Evolutionary conservation across 2,329 filamentous ascomycete species (phyloP).

Genomic region (Arthrocladium fulminans): DNA sequence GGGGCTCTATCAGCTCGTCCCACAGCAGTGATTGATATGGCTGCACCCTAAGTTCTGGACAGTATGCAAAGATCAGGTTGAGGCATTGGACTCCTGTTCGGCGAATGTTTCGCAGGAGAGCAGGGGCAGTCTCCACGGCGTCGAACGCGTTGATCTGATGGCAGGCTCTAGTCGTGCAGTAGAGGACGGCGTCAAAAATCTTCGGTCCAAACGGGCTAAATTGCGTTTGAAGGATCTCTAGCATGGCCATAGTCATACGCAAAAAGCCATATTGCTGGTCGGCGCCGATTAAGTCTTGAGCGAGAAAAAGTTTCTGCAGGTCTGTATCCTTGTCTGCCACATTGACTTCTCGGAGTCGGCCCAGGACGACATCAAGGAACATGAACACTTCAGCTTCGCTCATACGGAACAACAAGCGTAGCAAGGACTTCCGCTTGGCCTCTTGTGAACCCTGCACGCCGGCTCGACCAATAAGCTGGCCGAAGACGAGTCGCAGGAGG

Average conservation of each 20-base stretch:
- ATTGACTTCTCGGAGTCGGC: conserved; percentile 54
- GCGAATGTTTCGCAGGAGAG: conserved; percentile 41
- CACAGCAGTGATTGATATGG: conserved; percentile 63
- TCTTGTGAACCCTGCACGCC: conserved; percentile 71
- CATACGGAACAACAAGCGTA: conserved; percentile 73
- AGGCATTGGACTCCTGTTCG: conserved; percentile 68
- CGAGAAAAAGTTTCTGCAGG: conserved; percentile 46
- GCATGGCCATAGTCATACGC: conserved; percentile 67
- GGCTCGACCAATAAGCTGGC: conserved; percentile 74
- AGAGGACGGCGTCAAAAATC: conserved; percentile 68
- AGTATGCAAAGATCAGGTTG: conserved; percentile 66
- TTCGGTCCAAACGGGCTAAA: conserved; percentile 58
- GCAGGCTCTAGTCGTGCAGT: conserved; percentile 65
- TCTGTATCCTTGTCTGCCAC: conserved; percentile 43
- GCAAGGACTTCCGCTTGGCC: conserved; percentile 61
- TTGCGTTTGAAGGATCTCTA: conserved; percentile 71
- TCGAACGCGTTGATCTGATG: conserved; percentile 24
- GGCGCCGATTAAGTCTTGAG: conserved; percentile 51
- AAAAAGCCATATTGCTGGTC: conserved; percentile 84
- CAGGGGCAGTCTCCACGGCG: conserved; percentile 24
- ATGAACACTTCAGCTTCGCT: conserved; percentile 63
- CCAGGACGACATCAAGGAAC: conserved; percentile 76
- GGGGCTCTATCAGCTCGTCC: conserved; percentile 64
- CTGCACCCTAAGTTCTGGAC: conserved; percentile 61
- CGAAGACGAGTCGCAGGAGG: conserved; percentile 78